Percentiles rank a stretch among this genome's conserved stretches.
These are phyloP conservation scores for Linanthus parryae DNA, from an alignment of 148 eudicot species.

Conservation along the genomic window DNA sequence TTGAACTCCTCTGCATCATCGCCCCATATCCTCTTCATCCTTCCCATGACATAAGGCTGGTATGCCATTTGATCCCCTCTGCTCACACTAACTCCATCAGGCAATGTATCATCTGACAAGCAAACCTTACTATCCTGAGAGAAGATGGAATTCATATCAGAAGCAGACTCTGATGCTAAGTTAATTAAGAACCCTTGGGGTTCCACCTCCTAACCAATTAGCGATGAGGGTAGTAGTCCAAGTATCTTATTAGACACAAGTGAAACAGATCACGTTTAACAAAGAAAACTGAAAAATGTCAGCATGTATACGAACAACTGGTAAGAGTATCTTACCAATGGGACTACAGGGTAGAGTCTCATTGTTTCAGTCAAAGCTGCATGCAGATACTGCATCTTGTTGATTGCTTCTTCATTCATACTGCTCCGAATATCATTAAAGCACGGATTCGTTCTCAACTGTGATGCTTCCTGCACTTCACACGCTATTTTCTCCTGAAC, in stretches of 20 bases:
- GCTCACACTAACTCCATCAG: constrained; percentile 26
- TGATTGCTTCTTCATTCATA: constrained; percentile 20
- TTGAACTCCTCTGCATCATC: constrained; percentile 31
- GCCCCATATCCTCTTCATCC: constrained; percentile 32
- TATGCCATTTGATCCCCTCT: constrained; percentile 21
- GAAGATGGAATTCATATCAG: no score
- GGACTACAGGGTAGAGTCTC: constrained; percentile 36
- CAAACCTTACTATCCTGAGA: constrained; percentile 12
- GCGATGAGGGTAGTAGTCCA: no score
- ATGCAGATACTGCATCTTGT: constrained; percentile 38
- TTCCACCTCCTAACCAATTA: no score
- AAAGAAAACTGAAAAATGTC: no score
- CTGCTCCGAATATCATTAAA: constrained; percentile 17
- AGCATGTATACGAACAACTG: no score
- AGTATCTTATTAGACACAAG: no score
- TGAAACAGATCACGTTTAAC: no score
- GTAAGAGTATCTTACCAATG: constrained; percentile 11
- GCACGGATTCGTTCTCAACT: background rate
- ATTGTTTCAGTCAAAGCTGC: constrained; percentile 33
- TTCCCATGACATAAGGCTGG: constrained; percentile 30
- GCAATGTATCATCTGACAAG: constrained; percentile 24
- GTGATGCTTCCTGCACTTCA: constrained; percentile 16
- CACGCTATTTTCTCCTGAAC: constrained; percentile 23
- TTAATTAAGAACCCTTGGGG: no score
- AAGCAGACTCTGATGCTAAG: no score